A percentile compares a stretch with the other conserved stretches of the same genome.
These are phyloP conservation scores for Aspergillus sp. DNA, from an alignment of 2,329 filamentous ascomycete species.

Conservation along the genomic window DNA sequence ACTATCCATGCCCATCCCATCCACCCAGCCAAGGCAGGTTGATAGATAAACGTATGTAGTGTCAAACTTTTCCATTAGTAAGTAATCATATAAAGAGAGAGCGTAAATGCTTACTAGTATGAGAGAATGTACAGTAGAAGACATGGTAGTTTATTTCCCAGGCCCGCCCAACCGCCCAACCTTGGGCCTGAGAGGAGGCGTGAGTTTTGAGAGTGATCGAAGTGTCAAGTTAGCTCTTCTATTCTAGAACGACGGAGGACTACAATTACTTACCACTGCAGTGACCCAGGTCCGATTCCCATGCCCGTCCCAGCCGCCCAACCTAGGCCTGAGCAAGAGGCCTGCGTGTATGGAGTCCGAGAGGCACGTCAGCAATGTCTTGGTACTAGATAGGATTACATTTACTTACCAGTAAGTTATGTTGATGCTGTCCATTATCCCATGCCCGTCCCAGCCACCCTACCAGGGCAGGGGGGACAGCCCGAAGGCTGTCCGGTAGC, in stretches of 20 bases:
- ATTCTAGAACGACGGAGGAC: too few relatives aligned
- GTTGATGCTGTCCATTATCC: background rate
- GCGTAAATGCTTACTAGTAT: too few relatives aligned
- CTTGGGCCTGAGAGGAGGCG: background rate
- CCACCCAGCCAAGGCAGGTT: conserved; percentile 6
- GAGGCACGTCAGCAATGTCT: background rate
- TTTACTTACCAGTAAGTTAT: background rate
- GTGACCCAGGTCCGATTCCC: background rate
- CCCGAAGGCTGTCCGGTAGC: background rate
- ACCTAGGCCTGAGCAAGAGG: conserved; percentile 1
- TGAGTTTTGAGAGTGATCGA: too few relatives aligned
- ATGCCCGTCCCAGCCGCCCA: background rate
- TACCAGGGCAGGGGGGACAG: conserved; percentile 1
- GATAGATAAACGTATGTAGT: too few relatives aligned
- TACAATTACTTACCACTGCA: too few relatives aligned
- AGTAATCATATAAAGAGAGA: too few relatives aligned
- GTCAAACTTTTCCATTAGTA: too few relatives aligned
- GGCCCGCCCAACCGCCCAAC: conserved; percentile 16
- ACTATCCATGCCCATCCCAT: conserved; percentile 12
- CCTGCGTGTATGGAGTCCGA: background rate
- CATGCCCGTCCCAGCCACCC: conserved; percentile 13
- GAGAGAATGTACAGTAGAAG: too few relatives aligned
- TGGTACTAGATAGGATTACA: background rate
- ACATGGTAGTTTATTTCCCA: background rate
- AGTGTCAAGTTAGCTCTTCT: too few relatives aligned